These are phyloP conservation scores for Ophiostoma novo-ulmi DNA, from an alignment of 2,329 filamentous ascomycete genomes.

Conservation along the genomic window DNA sequence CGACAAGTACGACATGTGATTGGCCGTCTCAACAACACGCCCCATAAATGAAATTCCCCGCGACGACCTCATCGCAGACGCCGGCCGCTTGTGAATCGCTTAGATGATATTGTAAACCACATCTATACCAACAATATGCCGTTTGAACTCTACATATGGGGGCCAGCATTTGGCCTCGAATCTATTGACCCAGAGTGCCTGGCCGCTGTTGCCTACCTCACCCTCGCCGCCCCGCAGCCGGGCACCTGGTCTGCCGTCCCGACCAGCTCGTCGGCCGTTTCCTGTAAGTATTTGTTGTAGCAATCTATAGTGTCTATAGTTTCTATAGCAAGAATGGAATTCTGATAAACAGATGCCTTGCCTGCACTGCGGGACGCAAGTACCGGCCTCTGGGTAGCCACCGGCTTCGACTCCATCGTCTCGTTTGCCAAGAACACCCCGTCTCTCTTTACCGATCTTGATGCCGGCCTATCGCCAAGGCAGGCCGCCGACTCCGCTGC, in stretches of 20 bases:
- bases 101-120: not conserved
- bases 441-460: slow-evolving; percentile 34
- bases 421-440: slow-evolving; percentile 44
- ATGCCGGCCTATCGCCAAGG: slow-evolving; percentile 37
- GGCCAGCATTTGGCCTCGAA: slow-evolving; percentile 78
- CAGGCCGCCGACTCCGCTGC: slow-evolving; percentile 47
- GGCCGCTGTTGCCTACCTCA: slow-evolving; percentile 72
- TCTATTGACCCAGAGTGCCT: slow-evolving; percentile 91
- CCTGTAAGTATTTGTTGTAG: slow-evolving; percentile 33
- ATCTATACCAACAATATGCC: slow-evolving; percentile 32
- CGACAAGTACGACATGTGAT: not conserved
- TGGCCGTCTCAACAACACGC: not conserved
- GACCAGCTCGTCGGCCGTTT: slow-evolving; percentile 64
- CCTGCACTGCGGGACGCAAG: slow-evolving; percentile 51
- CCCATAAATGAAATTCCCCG: not conserved
- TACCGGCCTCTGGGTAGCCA: slow-evolving; percentile 48
- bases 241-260: slow-evolving; percentile 63
- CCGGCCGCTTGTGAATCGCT: not conserved
- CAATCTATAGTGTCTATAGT: not conserved
- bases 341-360: slow-evolving; percentile 37
- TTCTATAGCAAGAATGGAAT: not conserved
- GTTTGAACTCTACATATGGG: slow-evolving; percentile 82
- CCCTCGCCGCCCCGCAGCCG: slow-evolving; percentile 44
- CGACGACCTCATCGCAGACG: not conserved
- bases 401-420: slow-evolving; percentile 58